Percentiles rank a stretch among this genome's conserved stretches.
Evolutionary conservation across 805 yeast genomes (phyloP).

Genomic region (Danielia reshetovae): DNA sequence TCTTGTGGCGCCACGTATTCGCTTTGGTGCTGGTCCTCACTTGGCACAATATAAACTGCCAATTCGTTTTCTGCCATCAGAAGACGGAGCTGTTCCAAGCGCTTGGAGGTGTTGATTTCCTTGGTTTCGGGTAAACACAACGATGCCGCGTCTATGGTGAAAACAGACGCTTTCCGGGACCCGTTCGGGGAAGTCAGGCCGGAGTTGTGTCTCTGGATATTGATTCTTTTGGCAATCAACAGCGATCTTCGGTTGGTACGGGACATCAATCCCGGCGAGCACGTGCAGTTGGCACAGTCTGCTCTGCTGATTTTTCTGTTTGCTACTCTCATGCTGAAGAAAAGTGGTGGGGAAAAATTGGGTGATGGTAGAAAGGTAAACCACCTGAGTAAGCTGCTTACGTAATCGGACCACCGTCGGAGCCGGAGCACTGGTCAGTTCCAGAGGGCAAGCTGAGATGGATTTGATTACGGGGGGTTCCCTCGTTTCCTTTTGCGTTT

Average conservation of each 20-base stretch:
- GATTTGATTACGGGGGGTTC: too few species aligned
- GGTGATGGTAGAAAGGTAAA: conserved; percentile 1
- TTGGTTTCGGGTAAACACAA: conserved; percentile 40
- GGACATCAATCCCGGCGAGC: conserved; percentile 77
- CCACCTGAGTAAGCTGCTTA: conserved; percentile 1
- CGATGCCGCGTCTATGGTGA: conserved; percentile 42
- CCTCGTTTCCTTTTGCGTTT: too few species aligned
- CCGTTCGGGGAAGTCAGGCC: conserved; percentile 19
- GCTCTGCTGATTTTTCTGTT: conserved; percentile 33
- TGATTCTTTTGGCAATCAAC: conserved; percentile 41
- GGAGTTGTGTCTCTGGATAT: conserved; percentile 10
- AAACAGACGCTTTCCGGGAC: conserved; percentile 38
- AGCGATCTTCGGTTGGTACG: conserved; percentile 62
- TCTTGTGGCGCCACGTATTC: conserved; percentile 84
- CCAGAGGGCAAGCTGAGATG: too few species aligned
- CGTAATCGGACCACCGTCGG: too few species aligned
- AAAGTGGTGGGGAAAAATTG: not conserved
- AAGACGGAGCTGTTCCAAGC: conserved; percentile 53
- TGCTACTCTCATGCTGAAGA: conserved; percentile 9
- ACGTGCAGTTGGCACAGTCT: conserved; percentile 71
- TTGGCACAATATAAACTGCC: conserved; percentile 73
- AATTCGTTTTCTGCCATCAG: conserved; percentile 61
- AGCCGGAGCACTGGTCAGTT: too few species aligned
- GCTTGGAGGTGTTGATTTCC: conserved; percentile 48
- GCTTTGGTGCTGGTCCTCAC: conserved; percentile 91